Base-by-base conservation (phyloP, 2,329 filamentous ascomycete genomes). In the Apiospora saccharicola region DNA sequence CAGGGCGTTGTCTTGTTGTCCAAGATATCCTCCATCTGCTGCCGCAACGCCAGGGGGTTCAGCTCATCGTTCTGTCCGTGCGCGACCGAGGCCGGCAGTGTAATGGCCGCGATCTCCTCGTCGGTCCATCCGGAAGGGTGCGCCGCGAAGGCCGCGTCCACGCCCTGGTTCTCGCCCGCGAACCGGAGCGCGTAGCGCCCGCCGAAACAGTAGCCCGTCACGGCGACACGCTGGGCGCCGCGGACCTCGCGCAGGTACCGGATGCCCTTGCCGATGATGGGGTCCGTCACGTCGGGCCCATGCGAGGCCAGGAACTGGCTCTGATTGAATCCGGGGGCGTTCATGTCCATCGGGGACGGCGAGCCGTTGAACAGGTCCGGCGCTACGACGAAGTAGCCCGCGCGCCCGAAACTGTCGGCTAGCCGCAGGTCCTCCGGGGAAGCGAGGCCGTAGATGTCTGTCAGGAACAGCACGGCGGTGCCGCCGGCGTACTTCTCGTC, bases 161-260 rank as follows among this genome's bases (percentile, higher is more conserved):
- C 84, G 5, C 84, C 85, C 44, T 47, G 44, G 71, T 22, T 34
- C 26, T 30, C 30, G 16, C 30, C 53, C 37, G 90, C 81, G 78
- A 85, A 88, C 71, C 90, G 83, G 72, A 87, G 86, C 7, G 88
- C 81, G 75, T 87, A 89, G 57, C 88, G 89, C 22, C 88, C 90
- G 1, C 91, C 91, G 76, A 90, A 92, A 80, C 91, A 92, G 80
- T 92, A 92, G 3, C 90, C 91, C 0, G 88, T 87, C 2, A 74
- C 86, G 3, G 85, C 90, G 71, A 93, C 82, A 71, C 83, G 86
- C 69, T 84, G 84, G 26, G 87, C 81, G n/a, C 88, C 87, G 47
- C 86, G 80, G n/a, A 82, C 82, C 70, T 80, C 77, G 71, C 83
- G 83, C 75, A 90, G 78, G 76, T 88, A 83, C 24, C 81, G 79